Percentiles rank a stretch among this genome's conserved stretches.
These are phyloP conservation scores for Lithospermum erythrorhizon DNA, from an alignment of 257 asterid genomes.

Conservation along the genomic window DNA sequence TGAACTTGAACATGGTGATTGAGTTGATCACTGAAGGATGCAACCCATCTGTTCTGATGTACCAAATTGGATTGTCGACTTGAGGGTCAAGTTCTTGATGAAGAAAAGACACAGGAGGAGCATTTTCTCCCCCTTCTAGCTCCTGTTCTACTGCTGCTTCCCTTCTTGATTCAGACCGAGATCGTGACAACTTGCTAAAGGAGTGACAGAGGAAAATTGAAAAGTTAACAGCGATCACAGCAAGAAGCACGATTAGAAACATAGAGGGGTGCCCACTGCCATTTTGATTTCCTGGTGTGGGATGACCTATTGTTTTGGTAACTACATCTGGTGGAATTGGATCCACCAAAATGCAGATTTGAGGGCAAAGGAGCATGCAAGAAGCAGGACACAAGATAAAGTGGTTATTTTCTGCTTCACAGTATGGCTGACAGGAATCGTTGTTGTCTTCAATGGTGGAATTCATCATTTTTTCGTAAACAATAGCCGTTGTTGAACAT, in stretches of 20 bases:
- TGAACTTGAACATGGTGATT: constrained; percentile 48
- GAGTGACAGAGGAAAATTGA: constrained; percentile 31
- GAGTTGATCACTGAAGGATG: constrained; percentile 48
- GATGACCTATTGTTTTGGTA: neutral
- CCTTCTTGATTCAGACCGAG: constrained; percentile 5
- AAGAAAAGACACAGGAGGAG: constrained; percentile 19
- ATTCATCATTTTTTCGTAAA: constrained; percentile 24
- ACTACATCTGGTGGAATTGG: constrained; percentile 7
- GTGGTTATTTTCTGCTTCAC: constrained; percentile 3
- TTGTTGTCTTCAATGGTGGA: constrained; percentile 9
- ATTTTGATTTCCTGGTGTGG: neutral
- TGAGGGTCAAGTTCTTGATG: constrained; percentile 44
- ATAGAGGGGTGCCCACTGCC: constrained; percentile 10
- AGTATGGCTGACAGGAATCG: constrained; percentile 9
- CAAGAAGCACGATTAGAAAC: constrained; percentile 24
- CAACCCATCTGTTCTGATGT: constrained; percentile 63
- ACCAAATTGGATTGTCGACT: constrained; percentile 71
- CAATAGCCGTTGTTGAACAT: constrained; percentile 27
- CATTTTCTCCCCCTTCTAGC: constrained; percentile 14
- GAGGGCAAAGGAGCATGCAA: constrained; percentile 20
- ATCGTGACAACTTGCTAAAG: constrained; percentile 22
- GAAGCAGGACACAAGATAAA: constrained; percentile 15
- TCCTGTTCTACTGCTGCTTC: neutral
- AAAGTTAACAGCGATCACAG: constrained; percentile 32
- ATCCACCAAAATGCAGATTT: constrained; percentile 7